Percentiles rank a stretch among this genome's conserved stretches.
Evolutionary conservation across 177 flowering plant genomes (phyloP).

Genomic region (Vitis hybrid): DNA sequence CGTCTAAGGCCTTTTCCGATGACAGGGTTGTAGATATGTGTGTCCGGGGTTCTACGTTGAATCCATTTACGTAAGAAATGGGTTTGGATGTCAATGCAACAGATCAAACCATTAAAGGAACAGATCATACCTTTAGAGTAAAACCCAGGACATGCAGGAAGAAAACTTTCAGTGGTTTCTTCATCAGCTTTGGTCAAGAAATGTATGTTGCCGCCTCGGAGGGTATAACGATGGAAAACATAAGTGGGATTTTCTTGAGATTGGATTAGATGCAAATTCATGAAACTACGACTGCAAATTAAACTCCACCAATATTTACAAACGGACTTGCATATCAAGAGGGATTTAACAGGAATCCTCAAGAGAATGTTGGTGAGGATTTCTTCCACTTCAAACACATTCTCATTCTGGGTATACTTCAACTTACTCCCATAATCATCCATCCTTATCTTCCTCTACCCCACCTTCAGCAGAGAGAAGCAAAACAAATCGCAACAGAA

Average conservation of each 20-base stretch:
- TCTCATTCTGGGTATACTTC: background rate
- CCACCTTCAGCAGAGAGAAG: too few species aligned
- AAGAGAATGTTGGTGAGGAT: slow-evolving; percentile 2
- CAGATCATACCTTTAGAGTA: background rate
- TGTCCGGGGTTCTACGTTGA: too few species aligned
- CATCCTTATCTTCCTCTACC: too few species aligned
- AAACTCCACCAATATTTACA: slow-evolving; percentile 9
- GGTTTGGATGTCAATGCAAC: slow-evolving; percentile 2
- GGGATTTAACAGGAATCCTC: slow-evolving; percentile 10
- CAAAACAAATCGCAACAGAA: too few species aligned
- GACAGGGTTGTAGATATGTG: background rate
- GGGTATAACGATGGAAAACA: background rate
- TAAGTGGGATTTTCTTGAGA: slow-evolving; percentile 10
- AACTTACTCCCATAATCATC: background rate
- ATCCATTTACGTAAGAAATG: too few species aligned
- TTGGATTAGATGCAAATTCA: slow-evolving; percentile 1
- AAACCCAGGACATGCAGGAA: background rate
- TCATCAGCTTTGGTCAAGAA: background rate
- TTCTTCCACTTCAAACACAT: slow-evolving; percentile 9
- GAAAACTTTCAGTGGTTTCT: background rate
- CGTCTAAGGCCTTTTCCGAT: background rate
- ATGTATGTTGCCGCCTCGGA: background rate
- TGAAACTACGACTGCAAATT: slow-evolving; percentile 1
- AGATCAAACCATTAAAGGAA: too few species aligned
- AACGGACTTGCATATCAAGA: slow-evolving; percentile 1